Conservation (phyloP, 257 asterid genomes). For the Scutellaria minor region DNA sequence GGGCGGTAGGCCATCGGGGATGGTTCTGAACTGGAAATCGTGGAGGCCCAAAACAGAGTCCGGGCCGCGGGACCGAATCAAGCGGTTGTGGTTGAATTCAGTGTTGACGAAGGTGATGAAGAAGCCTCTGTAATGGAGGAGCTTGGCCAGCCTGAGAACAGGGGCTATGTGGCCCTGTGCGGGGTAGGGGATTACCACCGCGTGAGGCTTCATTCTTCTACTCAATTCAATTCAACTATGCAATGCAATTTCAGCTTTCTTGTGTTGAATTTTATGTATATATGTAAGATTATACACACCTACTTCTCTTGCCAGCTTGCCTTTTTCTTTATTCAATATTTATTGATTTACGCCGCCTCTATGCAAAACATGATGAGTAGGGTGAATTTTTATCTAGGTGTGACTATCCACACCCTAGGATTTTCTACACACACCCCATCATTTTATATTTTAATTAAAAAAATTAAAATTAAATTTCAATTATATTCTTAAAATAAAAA, state of each 20-base stretch:
- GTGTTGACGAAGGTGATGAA: constrained; percentile 60
- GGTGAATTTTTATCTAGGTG: no score
- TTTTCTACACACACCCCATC: no score
- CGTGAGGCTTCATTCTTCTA: constrained; percentile 48
- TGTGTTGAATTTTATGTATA: background rate
- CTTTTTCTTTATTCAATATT: no score
- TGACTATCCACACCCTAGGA: no score
- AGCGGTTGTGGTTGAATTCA: constrained; percentile 53
- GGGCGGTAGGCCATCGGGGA: constrained; percentile 59
- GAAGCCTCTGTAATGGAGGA: constrained; percentile 47
- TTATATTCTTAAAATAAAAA: no score
- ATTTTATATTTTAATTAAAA: no score
- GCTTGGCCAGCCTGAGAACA: constrained; percentile 46
- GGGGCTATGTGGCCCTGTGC: constrained; percentile 64
- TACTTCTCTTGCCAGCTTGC: no score
- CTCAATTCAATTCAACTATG: background rate
- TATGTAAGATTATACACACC: no score
- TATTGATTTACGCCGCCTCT: no score
- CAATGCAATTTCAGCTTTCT: no score
- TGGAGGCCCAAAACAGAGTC: constrained; percentile 43
- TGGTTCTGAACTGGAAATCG: constrained; percentile 48
- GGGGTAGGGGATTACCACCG: constrained; percentile 52
- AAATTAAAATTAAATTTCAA: no score
- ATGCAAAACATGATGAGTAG: no score
- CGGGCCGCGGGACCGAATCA: constrained; percentile 44